A percentile compares a stretch with the other conserved stretches of the same genome.
Evolutionary conservation across 345 rosid genomes (phyloP).

Genomic region (Garcia nutans): DNA sequence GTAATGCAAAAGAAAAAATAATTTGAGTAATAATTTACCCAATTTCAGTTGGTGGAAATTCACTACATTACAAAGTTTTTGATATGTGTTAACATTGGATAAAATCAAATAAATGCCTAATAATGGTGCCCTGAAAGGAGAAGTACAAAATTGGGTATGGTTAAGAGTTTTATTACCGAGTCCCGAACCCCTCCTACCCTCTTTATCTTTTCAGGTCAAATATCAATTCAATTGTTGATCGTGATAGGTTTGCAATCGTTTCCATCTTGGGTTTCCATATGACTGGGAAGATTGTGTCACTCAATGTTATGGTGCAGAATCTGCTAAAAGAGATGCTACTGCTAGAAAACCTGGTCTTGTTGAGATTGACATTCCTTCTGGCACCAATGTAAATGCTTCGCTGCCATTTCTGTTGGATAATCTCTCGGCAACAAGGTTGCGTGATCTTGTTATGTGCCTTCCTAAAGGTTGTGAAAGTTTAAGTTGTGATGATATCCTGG

Average conservation of each 20-base stretch:
- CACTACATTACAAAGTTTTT: neutral
- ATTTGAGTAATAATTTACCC: neutral
- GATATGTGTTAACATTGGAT: neutral
- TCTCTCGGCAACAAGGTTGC: conserved; percentile 29
- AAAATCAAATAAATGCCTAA: neutral
- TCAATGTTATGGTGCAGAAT: conserved; percentile 15
- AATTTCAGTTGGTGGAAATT: neutral
- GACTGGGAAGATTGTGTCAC: conserved; percentile 41
- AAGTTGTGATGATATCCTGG: conserved; percentile 23
- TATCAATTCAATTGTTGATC: neutral
- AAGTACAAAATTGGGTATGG: neutral
- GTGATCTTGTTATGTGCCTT: conserved; percentile 33
- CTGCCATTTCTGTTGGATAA: conserved; percentile 30
- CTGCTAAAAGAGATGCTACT: conserved; percentile 9
- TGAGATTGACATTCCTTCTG: neutral
- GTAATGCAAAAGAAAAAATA: neutral
- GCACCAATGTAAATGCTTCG: conserved; percentile 9
- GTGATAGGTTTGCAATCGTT: conserved; percentile 44
- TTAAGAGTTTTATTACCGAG: neutral
- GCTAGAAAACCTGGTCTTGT: neutral
- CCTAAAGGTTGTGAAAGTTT: conserved; percentile 15
- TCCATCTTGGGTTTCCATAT: conserved; percentile 50
- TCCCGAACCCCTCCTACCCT: neutral
- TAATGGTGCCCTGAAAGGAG: neutral
- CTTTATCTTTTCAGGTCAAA: neutral